phyloP scores from a whole-genome alignment of 371 early-diverging fungal species.

The Syncephalastrum racemosum region DNA sequence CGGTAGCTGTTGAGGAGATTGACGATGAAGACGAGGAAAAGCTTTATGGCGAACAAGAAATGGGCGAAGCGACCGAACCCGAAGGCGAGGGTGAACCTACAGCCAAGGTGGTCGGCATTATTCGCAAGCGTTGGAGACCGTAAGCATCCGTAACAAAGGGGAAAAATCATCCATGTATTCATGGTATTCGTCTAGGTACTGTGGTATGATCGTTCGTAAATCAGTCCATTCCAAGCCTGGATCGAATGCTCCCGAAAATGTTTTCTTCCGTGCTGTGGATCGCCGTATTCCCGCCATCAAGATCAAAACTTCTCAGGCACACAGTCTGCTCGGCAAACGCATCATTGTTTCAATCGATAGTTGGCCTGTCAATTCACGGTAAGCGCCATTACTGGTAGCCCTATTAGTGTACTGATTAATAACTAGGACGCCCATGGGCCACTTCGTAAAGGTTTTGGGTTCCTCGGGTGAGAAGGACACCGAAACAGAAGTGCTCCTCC shows the following conservation, averaged over 20 bases:
- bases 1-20: constrained; percentile 69
- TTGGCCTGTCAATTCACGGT: constrained; percentile 81
- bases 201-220: constrained; percentile 87
- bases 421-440: constrained; percentile 74
- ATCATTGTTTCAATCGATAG: constrained; percentile 90
- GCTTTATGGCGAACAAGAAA: constrained; percentile 42
- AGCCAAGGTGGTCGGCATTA: constrained; percentile 88
- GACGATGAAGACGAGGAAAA: constrained; percentile 54
- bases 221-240: constrained; percentile 57
- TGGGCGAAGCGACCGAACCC: constrained; percentile 16
- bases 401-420: background rate
- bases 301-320: constrained; percentile 88
- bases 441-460: constrained; percentile 90
- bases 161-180: background rate
- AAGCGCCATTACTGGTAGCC: constrained; percentile 13
- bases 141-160: constrained; percentile 25
- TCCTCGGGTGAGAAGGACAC: constrained; percentile 90
- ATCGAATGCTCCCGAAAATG: constrained; percentile 49
- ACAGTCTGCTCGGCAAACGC: constrained; percentile 71
- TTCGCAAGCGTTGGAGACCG: constrained; percentile 93
- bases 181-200: constrained; percentile 46
- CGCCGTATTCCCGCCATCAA: constrained; percentile 88
- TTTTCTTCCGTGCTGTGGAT: constrained; percentile 88
- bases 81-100: constrained; percentile 60
- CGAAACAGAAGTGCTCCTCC: constrained; percentile 92